A percentile compares a stretch with the other conserved stretches of the same genome.
phyloP scores from a whole-genome alignment of 228 moss, liverwort and hornwort species.

The Sphagnum magellanicum region DNA sequence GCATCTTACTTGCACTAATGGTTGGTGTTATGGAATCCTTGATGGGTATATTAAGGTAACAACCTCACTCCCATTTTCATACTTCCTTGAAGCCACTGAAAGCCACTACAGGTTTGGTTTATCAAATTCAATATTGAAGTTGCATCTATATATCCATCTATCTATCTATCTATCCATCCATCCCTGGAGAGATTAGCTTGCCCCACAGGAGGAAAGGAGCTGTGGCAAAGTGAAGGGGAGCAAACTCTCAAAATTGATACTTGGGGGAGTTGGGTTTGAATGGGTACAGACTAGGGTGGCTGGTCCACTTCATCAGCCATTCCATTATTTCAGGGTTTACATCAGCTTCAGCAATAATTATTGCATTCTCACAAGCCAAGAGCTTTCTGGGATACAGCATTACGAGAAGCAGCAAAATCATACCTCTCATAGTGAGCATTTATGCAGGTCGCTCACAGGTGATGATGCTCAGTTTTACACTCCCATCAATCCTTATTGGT shows the following conservation, averaged over 20 bases:
- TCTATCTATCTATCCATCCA: too few species aligned
- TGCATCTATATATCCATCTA: too few species aligned
- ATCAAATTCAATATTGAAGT: too few species aligned
- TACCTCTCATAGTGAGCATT: constrained; percentile 63
- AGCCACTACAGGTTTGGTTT: too few species aligned
- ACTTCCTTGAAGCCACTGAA: too few species aligned
- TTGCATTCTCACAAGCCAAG: constrained; percentile 83
- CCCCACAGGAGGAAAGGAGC: too few species aligned
- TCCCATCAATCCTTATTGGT: too few species aligned
- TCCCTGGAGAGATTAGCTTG: too few species aligned
- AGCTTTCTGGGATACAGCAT: constrained; percentile 81
- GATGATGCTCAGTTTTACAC: not conserved
- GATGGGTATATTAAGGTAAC: constrained; percentile 65
- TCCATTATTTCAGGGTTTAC: constrained; percentile 94
- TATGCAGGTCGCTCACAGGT: constrained; percentile 67
- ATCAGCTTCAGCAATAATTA: constrained; percentile 85
- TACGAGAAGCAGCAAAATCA: constrained; percentile 58
- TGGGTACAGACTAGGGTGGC: constrained; percentile 79
- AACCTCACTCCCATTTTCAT: too few species aligned
- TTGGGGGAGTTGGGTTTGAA: not conserved
- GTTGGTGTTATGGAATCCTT: constrained; percentile 74
- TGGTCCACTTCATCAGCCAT: constrained; percentile 94
- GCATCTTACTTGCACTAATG: constrained; percentile 76
- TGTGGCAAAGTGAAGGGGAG: too few species aligned
- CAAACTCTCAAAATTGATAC: too few species aligned